Percentiles rank a stretch among this genome's conserved stretches.
These are phyloP conservation scores for Penicillium sp. DNA, from an alignment of 2,329 filamentous ascomycete species.

Conservation along the genomic window DNA sequence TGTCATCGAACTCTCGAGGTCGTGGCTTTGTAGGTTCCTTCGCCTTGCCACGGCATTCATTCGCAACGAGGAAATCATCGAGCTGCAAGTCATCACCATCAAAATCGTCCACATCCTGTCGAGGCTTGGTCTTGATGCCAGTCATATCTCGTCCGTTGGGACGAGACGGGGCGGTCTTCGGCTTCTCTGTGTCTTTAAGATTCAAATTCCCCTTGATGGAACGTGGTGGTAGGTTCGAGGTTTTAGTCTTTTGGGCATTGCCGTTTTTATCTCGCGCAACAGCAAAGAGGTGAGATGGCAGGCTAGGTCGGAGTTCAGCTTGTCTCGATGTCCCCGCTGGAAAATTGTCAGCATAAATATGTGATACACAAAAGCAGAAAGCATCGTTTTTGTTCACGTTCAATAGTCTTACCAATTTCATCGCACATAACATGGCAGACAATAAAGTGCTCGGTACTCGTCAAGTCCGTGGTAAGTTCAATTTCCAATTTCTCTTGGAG, in stretches of 20 bases:
- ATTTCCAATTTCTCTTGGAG: conserved; percentile 63
- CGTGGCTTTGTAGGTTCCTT: background rate
- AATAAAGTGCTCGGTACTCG: conserved; percentile 56
- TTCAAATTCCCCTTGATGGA: background rate
- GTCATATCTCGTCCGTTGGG: conserved; percentile 20
- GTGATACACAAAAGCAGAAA: background rate
- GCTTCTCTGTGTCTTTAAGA: conserved; percentile 16
- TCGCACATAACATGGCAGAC: conserved; percentile 77
- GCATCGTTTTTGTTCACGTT: background rate
- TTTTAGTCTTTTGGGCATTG: background rate
- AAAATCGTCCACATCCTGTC: conserved; percentile 47
- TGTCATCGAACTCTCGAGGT: conserved; percentile 10
- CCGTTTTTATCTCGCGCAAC: background rate
- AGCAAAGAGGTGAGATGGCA: conserved; percentile 49
- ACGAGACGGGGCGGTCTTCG: conserved; percentile 16
- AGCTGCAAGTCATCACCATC: conserved; percentile 55
- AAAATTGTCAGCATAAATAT: conserved; percentile 10
- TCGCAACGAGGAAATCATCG: conserved; percentile 48
- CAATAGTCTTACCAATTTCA: conserved; percentile 60
- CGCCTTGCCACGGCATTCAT: background rate
- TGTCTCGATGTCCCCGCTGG: conserved; percentile 57
- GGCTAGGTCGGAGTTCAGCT: conserved; percentile 52
- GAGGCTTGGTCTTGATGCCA: conserved; percentile 6
- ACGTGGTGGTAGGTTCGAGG: background rate
- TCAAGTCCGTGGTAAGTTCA: conserved; percentile 58